Conservation (phyloP, 768 basidiomycete species). For the Russula ochroleuca region DNA sequence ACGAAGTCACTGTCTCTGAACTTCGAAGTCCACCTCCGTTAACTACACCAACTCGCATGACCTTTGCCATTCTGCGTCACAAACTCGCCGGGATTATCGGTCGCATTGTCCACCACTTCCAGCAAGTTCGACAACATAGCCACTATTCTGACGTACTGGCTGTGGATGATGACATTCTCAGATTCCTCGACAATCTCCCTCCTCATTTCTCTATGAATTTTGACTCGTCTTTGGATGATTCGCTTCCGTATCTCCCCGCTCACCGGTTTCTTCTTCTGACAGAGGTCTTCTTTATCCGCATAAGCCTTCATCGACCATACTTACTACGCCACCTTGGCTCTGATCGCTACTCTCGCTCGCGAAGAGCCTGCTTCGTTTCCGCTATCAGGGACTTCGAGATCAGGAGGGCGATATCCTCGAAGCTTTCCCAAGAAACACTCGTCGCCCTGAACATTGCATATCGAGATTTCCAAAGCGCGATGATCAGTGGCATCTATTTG, state of each 20-base stretch:
- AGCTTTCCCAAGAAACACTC: conserved; percentile 56
- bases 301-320: conserved; percentile 84
- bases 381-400: conserved; percentile 84
- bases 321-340: conserved; percentile 73
- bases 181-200: conserved; percentile 71
- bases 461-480: conserved; percentile 82
- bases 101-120: conserved; percentile 89
- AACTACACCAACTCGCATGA: conserved; percentile 73
- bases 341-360: conserved; percentile 76
- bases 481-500: conserved; percentile 86
- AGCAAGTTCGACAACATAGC: conserved; percentile 70
- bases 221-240: conserved; percentile 71
- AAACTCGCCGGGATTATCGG: conserved; percentile 81
- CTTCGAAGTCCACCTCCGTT: conserved; percentile 54
- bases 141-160: conserved; percentile 80
- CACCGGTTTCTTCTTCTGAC: conserved; percentile 89
- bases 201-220: conserved; percentile 73
- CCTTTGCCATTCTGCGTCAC: conserved; percentile 84
- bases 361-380: conserved; percentile 86
- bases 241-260: conserved; percentile 60
- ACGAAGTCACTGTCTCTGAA: conserved; percentile 45
- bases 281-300: conserved; percentile 82
- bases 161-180: conserved; percentile 79
- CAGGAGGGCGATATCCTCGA: conserved; percentile 61
- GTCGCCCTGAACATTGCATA: conserved; percentile 77